Base-by-base conservation (phyloP, 2,329 filamentous ascomycete genomes). In the Aspergillus melleus region DNA sequence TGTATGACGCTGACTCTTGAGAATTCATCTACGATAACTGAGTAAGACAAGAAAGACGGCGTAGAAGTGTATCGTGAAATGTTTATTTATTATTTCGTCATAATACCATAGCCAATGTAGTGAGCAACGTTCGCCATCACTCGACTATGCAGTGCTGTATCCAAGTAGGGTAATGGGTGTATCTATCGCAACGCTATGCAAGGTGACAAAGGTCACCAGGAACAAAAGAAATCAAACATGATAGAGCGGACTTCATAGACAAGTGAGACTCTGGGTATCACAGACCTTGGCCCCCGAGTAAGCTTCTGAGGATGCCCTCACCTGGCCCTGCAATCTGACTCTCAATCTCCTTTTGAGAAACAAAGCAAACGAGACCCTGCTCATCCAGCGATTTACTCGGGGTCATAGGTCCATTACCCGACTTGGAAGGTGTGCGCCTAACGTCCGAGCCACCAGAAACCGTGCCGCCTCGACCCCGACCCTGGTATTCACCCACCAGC, bases 321-420 rank as follows among this genome's bases (percentile, higher is more conserved):
- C 83, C 82, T n/a, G 81, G 77, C 24, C 84, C 82, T 49, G 75
- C 85, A 46, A 92, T 85, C 56, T 90, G 88, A 58, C 84, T 83
- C 66, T 88, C 85, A 64, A 96, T 83, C 77, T 96, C 92, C 70
- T 86, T 89, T 71, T 91, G 88, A n/a, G 88, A 87, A 20, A 93
- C 89, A 71, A 87, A 90, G 76, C 91, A 92, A 2, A 89, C 88
- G 52, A 96, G 84, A 57, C 88, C 85, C 74, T 88, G 89, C 74
- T 96, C 92, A 66, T 96, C 92, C 76, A 81, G 70, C 72, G 84
- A 75, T 78, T 75, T 72, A 73, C 71, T 75, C 71, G 72, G 69
- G 22, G 84, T 83, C n/a, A 80, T 76, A 66, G 85, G 85, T 65
- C 68, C 71, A 51, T 86, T 83, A 1, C 86, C 84, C 56, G 86